phyloP scores from a whole-genome alignment of 345 rosid genomes.

The Syzygium oleosum region DNA sequence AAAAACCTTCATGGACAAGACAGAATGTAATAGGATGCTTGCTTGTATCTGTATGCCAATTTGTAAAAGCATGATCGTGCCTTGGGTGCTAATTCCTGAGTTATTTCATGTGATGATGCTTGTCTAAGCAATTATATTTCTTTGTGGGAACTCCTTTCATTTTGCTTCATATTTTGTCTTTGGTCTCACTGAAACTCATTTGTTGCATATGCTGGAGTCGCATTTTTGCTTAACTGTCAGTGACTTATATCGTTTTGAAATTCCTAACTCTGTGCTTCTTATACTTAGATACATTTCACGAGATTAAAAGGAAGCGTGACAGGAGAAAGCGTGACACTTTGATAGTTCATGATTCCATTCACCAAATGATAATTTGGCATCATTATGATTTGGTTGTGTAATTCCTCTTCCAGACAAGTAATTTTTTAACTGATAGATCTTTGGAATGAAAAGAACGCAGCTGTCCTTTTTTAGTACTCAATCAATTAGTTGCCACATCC shows the following conservation, averaged over 20 bases:
- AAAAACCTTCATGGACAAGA: too few relatives aligned
- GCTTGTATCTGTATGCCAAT: too few relatives aligned
- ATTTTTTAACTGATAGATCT: neutral
- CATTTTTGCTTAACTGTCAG: neutral
- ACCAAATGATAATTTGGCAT: neutral
- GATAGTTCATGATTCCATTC: neutral
- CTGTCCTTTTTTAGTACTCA: neutral
- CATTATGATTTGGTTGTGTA: neutral
- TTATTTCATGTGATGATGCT: too few relatives aligned
- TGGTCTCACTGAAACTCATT: neutral
- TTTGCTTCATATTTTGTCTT: rapidly evolving
- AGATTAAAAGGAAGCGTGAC: constrained; percentile 79
- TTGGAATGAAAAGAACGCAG: neutral
- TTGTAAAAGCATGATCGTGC: too few relatives aligned
- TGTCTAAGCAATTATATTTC: too few relatives aligned
- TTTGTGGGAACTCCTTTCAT: rapidly evolving
- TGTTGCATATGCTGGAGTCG: neutral
- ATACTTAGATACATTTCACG: constrained; percentile 70
- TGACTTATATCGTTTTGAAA: neutral
- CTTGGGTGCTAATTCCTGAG: too few relatives aligned
- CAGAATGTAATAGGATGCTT: too few relatives aligned
- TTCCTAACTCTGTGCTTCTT: constrained; percentile 10
- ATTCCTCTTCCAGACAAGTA: neutral
- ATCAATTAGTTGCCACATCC: neutral
- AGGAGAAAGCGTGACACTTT: constrained; percentile 27